phyloP scores from a whole-genome alignment of 2,329 filamentous ascomycete species.

The Cercospora sesami region DNA sequence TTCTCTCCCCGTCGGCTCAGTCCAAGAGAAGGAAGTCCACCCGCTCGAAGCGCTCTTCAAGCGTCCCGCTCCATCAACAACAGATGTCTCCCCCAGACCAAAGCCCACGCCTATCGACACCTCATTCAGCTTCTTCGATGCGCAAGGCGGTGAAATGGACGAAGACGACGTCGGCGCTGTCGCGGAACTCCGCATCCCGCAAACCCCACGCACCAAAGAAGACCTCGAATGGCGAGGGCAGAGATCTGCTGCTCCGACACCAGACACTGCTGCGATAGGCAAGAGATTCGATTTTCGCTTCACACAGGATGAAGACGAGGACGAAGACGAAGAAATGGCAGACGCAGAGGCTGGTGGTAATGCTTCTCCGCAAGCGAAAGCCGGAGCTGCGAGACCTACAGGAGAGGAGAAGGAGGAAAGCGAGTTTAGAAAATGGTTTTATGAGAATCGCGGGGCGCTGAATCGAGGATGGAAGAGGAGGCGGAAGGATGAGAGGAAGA shows the following conservation, averaged over 20 bases:
- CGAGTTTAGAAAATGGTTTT: conserved; percentile 64
- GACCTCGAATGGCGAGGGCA: conserved; percentile 73
- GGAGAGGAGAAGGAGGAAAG: conserved; percentile 47
- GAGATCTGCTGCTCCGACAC: conserved; percentile 90
- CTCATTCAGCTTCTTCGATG: conserved; percentile 76
- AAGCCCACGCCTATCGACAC: conserved; percentile 49
- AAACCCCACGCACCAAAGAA: conserved; percentile 79
- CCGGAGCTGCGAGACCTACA: conserved; percentile 1
- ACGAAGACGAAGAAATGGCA: conserved; percentile 19
- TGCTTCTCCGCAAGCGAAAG: conserved; percentile 29
- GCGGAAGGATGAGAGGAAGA: conserved; percentile 60
- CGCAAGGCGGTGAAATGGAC: conserved; percentile 22
- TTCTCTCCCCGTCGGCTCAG: conserved; percentile 16
- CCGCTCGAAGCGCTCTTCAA: conserved; percentile 94
- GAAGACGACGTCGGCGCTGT: conserved; percentile 44
- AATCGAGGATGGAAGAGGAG: conserved; percentile 56
- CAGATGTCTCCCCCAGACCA: conserved; percentile 40
- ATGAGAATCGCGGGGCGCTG: conserved; percentile 51
- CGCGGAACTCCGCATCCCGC: conserved; percentile 50
- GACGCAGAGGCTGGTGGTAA: not conserved
- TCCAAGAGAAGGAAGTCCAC: conserved; percentile 58
- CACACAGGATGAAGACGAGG: conserved; percentile 48
- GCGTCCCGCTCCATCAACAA: conserved; percentile 54
- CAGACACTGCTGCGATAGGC: conserved; percentile 80
- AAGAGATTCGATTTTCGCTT: conserved; percentile 57